phyloP scores from a whole-genome alignment of 176 grass and related monocot species.

The Microstegium vimineum region DNA sequence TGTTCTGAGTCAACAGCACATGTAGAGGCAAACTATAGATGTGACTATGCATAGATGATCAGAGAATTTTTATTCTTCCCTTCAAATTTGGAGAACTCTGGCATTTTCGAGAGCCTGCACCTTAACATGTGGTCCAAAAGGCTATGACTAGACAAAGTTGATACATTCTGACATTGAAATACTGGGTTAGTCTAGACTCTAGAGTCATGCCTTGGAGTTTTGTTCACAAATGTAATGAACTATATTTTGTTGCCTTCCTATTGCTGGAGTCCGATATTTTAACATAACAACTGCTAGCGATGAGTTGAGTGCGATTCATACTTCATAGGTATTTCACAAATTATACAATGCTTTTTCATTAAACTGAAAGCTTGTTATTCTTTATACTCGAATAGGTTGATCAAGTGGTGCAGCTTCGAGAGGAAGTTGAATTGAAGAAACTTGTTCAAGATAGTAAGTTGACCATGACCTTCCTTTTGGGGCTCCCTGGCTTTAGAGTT shows the following conservation, averaged over 20 bases:
- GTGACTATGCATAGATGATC: background rate
- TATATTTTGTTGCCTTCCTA: background rate
- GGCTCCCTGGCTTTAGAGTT: slow-evolving; percentile 1
- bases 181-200: background rate
- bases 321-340: background rate
- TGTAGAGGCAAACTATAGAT: background rate
- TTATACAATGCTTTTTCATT: background rate
- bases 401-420: slow-evolving; percentile 66
- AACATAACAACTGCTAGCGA: background rate
- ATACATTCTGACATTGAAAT: background rate
- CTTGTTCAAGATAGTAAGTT: slow-evolving; percentile 64
- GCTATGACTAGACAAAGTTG: background rate
- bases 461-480: background rate
- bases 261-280: background rate
- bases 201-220: background rate
- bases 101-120: background rate
- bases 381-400: slow-evolving; percentile 54
- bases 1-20: background rate
- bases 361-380: slow-evolving; percentile 20
- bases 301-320: slow-evolving; percentile 7
- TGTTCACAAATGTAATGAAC: background rate
- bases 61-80: background rate
- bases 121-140: background rate
- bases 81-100: background rate
- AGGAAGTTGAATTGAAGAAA: slow-evolving; percentile 79